Percentiles rank a stretch among this genome's conserved stretches.
Conservation (phyloP, 352 stramenopile genomes). For the Phytophthora pisi region DNA sequence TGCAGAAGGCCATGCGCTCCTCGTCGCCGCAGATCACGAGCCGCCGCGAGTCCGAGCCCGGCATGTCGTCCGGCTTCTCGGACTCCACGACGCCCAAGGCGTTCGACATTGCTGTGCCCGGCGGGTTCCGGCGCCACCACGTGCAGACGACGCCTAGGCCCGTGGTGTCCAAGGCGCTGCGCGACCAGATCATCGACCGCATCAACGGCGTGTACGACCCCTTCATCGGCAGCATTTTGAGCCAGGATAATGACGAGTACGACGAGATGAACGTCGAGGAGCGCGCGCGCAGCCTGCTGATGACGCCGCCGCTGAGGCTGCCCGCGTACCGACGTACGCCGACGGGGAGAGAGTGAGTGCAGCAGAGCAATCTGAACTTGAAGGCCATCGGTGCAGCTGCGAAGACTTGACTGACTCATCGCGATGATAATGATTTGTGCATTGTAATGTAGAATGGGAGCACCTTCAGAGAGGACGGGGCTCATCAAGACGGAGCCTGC, state of each 20-base stretch:
- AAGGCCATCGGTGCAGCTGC: neutral
- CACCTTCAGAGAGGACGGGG: slow-evolving; percentile 40
- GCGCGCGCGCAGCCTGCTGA: slow-evolving; percentile 64
- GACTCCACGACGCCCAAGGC: slow-evolving; percentile 47
- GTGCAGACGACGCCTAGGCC: slow-evolving; percentile 47
- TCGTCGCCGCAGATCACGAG: slow-evolving; percentile 35
- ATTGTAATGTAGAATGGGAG: slow-evolving; percentile 36
- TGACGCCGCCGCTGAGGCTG: slow-evolving; percentile 56
- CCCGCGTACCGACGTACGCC: slow-evolving; percentile 41
- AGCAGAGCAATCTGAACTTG: neutral
- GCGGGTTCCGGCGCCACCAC: slow-evolving; percentile 76
- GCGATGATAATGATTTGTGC: slow-evolving; percentile 14
- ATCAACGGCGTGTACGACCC: slow-evolving; percentile 83
- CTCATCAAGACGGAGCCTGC: slow-evolving; percentile 24
- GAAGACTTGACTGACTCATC: slow-evolving; percentile 8
- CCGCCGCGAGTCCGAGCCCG: slow-evolving; percentile 67
- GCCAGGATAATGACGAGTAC: slow-evolving; percentile 83
- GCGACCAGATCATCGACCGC: slow-evolving; percentile 72
- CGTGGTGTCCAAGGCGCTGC: slow-evolving; percentile 57
- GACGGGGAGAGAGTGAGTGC: slow-evolving; percentile 26
- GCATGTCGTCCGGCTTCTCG: slow-evolving; percentile 46
- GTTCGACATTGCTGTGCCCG: slow-evolving; percentile 69
- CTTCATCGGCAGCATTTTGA: slow-evolving; percentile 83
- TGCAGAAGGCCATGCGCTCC: slow-evolving; percentile 50
- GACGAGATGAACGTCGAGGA: slow-evolving; percentile 76